Percentiles rank a stretch among this genome's conserved stretches.
Evolutionary conservation across 2,329 filamentous ascomycete genomes (phyloP).

Genomic region (Trichoderma sp.): DNA sequence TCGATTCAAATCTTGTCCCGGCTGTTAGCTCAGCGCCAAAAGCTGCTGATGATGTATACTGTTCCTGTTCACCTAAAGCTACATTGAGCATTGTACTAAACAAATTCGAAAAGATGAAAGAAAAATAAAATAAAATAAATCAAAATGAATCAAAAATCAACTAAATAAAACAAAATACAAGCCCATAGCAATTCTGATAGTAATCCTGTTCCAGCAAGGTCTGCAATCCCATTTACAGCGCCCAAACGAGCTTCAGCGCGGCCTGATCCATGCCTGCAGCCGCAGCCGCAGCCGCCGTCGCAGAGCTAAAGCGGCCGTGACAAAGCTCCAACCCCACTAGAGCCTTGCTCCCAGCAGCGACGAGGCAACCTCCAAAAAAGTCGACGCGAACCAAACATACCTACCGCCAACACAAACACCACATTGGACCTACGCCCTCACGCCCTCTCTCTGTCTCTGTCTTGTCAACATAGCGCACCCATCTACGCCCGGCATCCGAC

Average conservation of each 20-base stretch:
- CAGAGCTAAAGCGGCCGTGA: conserved; percentile 10
- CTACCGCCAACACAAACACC: conserved; percentile 31
- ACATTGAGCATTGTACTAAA: too few species aligned
- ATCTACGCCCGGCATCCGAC: not conserved
- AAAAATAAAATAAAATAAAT: too few species aligned
- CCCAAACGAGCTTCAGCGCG: not conserved
- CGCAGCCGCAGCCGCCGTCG: conserved; percentile 9
- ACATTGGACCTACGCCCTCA: not conserved
- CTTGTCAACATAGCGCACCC: not conserved
- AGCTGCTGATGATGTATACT: not conserved
- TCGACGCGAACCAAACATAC: conserved; percentile 26
- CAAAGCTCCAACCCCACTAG: conserved; percentile 27
- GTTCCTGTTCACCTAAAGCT: too few species aligned
- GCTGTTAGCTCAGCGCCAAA: not conserved
- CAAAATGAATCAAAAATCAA: too few species aligned
- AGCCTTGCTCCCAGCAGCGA: conserved; percentile 22
- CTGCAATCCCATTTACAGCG: not conserved
- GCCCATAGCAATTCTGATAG: not conserved
- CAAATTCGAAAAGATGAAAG: too few species aligned
- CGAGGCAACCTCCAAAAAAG: conserved; percentile 28
- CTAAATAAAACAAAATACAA: too few species aligned
- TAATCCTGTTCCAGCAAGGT: not conserved
- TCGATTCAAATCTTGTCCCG: not conserved
- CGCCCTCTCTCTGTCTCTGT: conserved; percentile 11
- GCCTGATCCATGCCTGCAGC: not conserved